Conservation (phyloP, 768 basidiomycete genomes). For the Suillus alpinus region DNA sequence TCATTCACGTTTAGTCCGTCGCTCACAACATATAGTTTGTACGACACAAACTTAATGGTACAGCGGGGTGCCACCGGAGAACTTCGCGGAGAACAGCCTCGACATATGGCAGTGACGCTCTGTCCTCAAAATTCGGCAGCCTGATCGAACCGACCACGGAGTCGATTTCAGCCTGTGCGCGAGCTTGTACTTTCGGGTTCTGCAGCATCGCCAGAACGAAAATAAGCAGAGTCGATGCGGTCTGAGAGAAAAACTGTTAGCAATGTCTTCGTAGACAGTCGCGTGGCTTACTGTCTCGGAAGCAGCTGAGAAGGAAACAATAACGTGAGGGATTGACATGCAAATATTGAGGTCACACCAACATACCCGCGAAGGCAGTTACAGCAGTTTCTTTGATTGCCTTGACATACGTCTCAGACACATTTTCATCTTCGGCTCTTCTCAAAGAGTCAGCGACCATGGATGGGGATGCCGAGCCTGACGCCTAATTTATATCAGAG, state of each 20-base stretch:
- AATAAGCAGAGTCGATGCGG: slow-evolving; percentile 26
- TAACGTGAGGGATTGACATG: neutral
- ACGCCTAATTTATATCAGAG: slow-evolving; percentile 11
- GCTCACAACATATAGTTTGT: neutral
- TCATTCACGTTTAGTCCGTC: neutral
- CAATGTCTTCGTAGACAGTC: neutral
- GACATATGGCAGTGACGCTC: slow-evolving; percentile 23
- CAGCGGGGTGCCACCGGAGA: slow-evolving; percentile 34
- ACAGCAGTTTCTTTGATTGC: slow-evolving; percentile 28
- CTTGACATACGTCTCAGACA: slow-evolving; percentile 8
- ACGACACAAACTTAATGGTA: slow-evolving; percentile 20
- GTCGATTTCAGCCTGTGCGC: slow-evolving; percentile 38
- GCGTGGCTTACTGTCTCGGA: slow-evolving; percentile 25
- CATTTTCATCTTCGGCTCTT: slow-evolving; percentile 9
- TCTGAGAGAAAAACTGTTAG: slow-evolving; percentile 19
- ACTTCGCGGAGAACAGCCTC: slow-evolving; percentile 33
- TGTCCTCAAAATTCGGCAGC: slow-evolving; percentile 30
- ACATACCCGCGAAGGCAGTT: slow-evolving; percentile 28
- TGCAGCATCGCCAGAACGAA: slow-evolving; percentile 36
- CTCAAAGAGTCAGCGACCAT: slow-evolving; percentile 26
- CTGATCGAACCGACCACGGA: slow-evolving; percentile 27
- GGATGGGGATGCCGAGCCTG: slow-evolving; percentile 23
- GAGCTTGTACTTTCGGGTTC: slow-evolving; percentile 35
- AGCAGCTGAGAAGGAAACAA: slow-evolving; percentile 17
- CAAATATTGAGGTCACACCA: neutral